Conservation (phyloP, 495 filamentous ascomycete genomes). For the Xylaria cubensis region DNA sequence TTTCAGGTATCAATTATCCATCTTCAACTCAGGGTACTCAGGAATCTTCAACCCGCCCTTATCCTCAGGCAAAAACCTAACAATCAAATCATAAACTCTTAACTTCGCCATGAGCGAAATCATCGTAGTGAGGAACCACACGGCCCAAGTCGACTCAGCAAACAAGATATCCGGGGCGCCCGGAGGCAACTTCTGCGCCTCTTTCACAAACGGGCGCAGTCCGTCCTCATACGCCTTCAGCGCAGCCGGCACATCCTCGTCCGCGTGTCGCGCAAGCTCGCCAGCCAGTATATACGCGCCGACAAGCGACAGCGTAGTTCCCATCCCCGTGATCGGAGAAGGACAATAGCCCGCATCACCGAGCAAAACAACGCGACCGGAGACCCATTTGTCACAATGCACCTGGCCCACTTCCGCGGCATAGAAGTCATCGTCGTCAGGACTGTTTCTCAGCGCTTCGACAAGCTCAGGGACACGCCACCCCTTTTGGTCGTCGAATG, state of each 20-base stretch:
- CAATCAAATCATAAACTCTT: constrained; percentile 40
- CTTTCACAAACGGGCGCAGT: constrained; percentile 49
- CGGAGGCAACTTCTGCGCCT: constrained; percentile 43
- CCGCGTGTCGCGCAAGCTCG: constrained; percentile 51
- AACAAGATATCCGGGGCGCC: constrained; percentile 34
- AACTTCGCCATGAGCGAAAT: constrained; percentile 41
- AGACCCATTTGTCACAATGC: constrained; percentile 39
- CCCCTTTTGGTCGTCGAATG: constrained; percentile 23
- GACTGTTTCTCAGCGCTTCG: constrained; percentile 9
- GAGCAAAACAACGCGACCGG: constrained; percentile 52
- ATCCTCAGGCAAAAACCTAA: constrained; percentile 40
- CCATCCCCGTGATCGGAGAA: constrained; percentile 53
- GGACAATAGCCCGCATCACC: constrained; percentile 62
- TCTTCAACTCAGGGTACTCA: constrained; percentile 46
- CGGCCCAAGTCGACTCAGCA: constrained; percentile 36
- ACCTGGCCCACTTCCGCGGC: constrained; percentile 54
- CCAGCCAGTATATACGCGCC: constrained; percentile 61
- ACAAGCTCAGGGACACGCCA: constrained; percentile 34
- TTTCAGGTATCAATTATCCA: constrained; percentile 27
- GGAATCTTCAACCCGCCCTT: constrained; percentile 47
- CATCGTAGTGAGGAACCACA: constrained; percentile 40
- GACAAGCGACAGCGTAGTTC: constrained; percentile 53
- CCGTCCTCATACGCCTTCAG: constrained; percentile 49
- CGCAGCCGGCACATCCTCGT: constrained; percentile 34
- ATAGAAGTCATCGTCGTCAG: constrained; percentile 41